Percentiles rank a stretch among this genome's conserved stretches.
Evolutionary conservation across 371 early-diverging fungal species (phyloP).

Genomic region (Mortierella sp.): DNA sequence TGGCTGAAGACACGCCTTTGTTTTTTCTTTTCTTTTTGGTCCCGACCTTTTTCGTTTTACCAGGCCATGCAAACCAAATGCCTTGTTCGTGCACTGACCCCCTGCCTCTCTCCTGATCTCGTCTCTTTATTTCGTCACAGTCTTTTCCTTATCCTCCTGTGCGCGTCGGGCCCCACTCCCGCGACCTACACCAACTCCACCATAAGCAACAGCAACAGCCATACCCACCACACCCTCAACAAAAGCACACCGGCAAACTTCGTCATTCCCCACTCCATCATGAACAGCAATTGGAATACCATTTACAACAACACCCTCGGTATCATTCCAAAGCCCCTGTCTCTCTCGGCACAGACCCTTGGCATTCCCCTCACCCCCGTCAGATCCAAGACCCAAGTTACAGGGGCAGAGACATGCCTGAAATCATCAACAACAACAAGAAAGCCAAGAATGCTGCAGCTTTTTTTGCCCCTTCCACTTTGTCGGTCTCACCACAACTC

Average conservation of each 20-base stretch:
- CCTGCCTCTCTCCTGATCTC: neutral
- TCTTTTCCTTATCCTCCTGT: neutral
- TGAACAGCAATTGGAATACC: neutral
- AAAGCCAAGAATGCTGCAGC: neutral
- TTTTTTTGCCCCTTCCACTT: neutral
- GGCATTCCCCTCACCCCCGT: neutral
- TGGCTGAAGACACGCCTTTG: neutral
- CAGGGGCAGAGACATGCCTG: neutral
- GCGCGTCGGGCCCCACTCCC: neutral
- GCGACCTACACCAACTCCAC: neutral
- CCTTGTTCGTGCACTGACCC: constrained; percentile 5
- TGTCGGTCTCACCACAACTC: neutral
- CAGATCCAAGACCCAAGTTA: neutral
- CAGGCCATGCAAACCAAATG: neutral
- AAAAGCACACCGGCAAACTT: neutral
- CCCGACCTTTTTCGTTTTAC: neutral
- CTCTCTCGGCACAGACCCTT: neutral
- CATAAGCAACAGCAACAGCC: too few relatives aligned
- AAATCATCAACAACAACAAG: neutral
- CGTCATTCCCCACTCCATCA: neutral
- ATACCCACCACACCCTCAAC: neutral
- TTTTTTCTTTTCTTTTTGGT: neutral
- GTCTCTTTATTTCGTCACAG: neutral
- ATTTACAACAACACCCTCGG: neutral
- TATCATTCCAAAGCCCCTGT: neutral